A percentile compares a stretch with the other conserved stretches of the same genome.
phyloP scores from a whole-genome alignment of 2,329 filamentous ascomycete species.

The Nemania sp. region DNA sequence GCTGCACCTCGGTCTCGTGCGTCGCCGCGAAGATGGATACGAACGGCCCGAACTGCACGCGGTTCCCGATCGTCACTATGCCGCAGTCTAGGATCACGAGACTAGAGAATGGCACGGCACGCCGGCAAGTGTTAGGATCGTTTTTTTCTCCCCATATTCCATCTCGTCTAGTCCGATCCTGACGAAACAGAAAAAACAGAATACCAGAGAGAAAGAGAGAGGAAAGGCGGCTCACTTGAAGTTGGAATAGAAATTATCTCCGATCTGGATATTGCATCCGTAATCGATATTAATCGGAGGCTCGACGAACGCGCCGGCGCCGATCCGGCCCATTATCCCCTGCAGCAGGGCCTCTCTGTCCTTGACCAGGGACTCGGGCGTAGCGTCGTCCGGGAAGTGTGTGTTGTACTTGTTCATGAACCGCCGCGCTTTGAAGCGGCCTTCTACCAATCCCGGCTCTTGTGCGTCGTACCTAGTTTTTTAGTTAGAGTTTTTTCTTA shows the following conservation, averaged over 20 bases:
- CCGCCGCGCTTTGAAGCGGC: slow-evolving; percentile 57
- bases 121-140: too few species aligned
- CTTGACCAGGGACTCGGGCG: slow-evolving; percentile 42
- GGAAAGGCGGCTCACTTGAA: slow-evolving; percentile 48
- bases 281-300: slow-evolving; percentile 67
- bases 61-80: slow-evolving; percentile 67
- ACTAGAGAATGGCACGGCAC: slow-evolving; percentile 33
- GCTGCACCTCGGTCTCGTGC: slow-evolving; percentile 67
- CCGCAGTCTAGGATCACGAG: slow-evolving; percentile 73
- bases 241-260: slow-evolving; percentile 66
- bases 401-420: slow-evolving; percentile 63
- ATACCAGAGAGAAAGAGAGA: background rate
- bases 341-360: slow-evolving; percentile 51
- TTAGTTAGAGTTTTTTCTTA: background rate
- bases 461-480: slow-evolving; percentile 41
- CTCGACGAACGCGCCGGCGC: slow-evolving; percentile 60
- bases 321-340: slow-evolving; percentile 53
- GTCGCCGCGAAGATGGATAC: slow-evolving; percentile 72
- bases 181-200: background rate
- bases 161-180: too few species aligned
- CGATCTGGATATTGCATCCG: slow-evolving; percentile 65
- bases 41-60: slow-evolving; percentile 72
- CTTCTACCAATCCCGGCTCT: slow-evolving; percentile 51
- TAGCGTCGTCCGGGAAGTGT: slow-evolving; percentile 54
- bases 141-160: too few species aligned